A percentile compares a stretch with the other conserved stretches of the same genome.
These are phyloP conservation scores for Galeopsis tetrahit DNA, from an alignment of 257 asterid genomes.

Conservation along the genomic window DNA sequence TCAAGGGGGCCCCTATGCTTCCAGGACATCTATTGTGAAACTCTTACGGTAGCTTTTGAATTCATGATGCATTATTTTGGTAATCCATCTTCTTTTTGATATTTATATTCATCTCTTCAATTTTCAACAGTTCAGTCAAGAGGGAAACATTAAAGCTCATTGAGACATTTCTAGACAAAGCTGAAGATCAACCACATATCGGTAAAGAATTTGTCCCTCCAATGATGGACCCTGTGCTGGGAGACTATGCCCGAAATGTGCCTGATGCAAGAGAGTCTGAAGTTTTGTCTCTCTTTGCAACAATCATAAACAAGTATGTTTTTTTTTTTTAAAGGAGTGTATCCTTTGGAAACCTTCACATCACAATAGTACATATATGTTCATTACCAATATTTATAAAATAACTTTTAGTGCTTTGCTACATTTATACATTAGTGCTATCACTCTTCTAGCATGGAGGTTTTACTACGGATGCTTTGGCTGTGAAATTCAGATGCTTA, in stretches of 20 bases:
- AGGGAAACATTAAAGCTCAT: conserved; percentile 90
- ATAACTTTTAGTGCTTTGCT: conserved; percentile 6
- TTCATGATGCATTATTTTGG: conserved; percentile 19
- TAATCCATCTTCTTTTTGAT: conserved; percentile 18
- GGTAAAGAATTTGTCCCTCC: conserved; percentile 88
- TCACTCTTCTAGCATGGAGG: conserved; percentile 1
- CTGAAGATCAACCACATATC: conserved; percentile 81
- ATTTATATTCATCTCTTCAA: conserved; percentile 5
- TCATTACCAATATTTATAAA: conserved; percentile 6
- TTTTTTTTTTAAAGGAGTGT: conserved; percentile 1
- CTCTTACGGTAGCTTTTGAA: conserved; percentile 71
- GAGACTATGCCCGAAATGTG: conserved; percentile 86
- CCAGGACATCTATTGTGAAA: conserved; percentile 76
- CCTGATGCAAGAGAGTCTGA: conserved; percentile 98
- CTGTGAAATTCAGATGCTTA: background rate
- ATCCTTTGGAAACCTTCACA: conserved; percentile 14
- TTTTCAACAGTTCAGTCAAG: conserved; percentile 77
- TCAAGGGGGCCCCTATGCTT: conserved; percentile 87
- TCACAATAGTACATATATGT: background rate
- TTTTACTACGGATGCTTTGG: conserved; percentile 5
- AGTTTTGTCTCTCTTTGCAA: conserved; percentile 91
- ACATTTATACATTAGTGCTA: conserved; percentile 17
- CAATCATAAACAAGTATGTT: conserved; percentile 82
- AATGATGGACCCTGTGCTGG: conserved; percentile 93
- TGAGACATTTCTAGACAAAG: conserved; percentile 88